Base-by-base conservation (phyloP, 75 land plant genomes). In the Adiantum capillusveneris region DNA sequence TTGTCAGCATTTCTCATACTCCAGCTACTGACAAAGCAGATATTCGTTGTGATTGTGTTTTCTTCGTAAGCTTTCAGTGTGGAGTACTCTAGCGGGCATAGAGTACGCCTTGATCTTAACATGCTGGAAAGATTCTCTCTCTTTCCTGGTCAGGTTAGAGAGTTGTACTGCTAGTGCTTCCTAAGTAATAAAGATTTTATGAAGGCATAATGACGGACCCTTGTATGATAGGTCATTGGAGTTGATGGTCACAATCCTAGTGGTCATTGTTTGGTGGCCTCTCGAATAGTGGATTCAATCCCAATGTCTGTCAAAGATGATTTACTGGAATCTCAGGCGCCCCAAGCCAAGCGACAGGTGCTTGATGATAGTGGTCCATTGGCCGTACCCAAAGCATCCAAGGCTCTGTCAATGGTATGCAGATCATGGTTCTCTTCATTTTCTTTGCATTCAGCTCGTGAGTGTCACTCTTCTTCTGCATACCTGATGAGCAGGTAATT, bases 211-310 rank as follows among this genome's bases (percentile, higher is more conserved):
- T 9, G 57, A 25, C 29, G 12, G 39, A 17, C 6, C 29, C 30
- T 19, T 22, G 14, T 24, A 11, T 20, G 11, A 18, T 75, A 94
- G 98, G 76, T 85, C 14, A 58, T 94, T 39, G 98, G 86, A 30
- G 65, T 94, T 50, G 85, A 85, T 67, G 98, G 98, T 29, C 75
- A 80, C 25, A 94, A 94, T 67, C 95, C 87, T 17, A 94, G 96
- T 78, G 98, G 98, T 21, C 87, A 89, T 65, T 88, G 87, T 67
- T 75, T 94, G 22, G 55, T 86, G 62, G 90, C 83, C 26, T 71
- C 90, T 50, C 75, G 83, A 36, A 19, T 88, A 19, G 46, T 86
- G 51, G 87, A 94, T 63, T 67, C 62, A 5, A 66, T 60, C 11
- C 71, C 71, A 53, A 46, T 71, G 6, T 53, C 60, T 34, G 16